phyloP scores from a whole-genome alignment of 495 filamentous ascomycete genomes.

The Talaromyces thailandensis region DNA sequence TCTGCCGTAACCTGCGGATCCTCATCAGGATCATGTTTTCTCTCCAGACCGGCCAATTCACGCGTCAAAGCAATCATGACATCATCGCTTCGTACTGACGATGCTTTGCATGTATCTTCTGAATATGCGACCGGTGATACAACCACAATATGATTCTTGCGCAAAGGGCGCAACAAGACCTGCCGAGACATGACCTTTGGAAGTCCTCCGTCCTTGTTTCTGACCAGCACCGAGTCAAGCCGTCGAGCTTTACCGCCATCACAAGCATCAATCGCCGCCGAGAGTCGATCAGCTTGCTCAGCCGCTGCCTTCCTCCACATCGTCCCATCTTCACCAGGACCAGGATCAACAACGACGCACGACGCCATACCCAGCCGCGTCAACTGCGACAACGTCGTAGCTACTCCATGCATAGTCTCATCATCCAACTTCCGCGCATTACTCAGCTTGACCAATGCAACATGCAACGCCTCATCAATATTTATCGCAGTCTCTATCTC shows the following conservation, averaged over 20 bases:
- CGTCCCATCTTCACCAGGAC: conserved; percentile 20
- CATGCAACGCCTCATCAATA: conserved; percentile 50
- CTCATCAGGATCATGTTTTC: conserved; percentile 32
- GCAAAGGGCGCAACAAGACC: conserved; percentile 58
- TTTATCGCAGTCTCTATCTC: conserved; percentile 9
- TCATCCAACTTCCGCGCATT: conserved; percentile 61
- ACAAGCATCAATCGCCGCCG: conserved; percentile 59
- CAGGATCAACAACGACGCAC: conserved; percentile 72
- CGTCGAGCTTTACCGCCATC: conserved; percentile 57
- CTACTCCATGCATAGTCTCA: conserved; percentile 61
- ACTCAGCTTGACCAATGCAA: conserved; percentile 80
- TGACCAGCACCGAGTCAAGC: conserved; percentile 55
- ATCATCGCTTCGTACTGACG: conserved; percentile 52
- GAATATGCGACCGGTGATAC: conserved; percentile 63
- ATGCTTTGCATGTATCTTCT: conserved; percentile 44
- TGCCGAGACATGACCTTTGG: conserved; percentile 46
- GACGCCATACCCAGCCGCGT: conserved; percentile 70
- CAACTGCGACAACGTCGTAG: conserved; percentile 75
- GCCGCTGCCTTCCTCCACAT: conserved; percentile 36
- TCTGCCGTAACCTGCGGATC: conserved; percentile 35
- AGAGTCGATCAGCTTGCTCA: conserved; percentile 65
- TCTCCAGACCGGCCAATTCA: conserved; percentile 56
- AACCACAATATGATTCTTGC: conserved; percentile 69
- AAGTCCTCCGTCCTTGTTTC: conserved; percentile 15
- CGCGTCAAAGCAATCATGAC: conserved; percentile 61